These are phyloP conservation scores for Pichia nakasei DNA, from an alignment of 805 yeast species.

Conservation along the genomic window DNA sequence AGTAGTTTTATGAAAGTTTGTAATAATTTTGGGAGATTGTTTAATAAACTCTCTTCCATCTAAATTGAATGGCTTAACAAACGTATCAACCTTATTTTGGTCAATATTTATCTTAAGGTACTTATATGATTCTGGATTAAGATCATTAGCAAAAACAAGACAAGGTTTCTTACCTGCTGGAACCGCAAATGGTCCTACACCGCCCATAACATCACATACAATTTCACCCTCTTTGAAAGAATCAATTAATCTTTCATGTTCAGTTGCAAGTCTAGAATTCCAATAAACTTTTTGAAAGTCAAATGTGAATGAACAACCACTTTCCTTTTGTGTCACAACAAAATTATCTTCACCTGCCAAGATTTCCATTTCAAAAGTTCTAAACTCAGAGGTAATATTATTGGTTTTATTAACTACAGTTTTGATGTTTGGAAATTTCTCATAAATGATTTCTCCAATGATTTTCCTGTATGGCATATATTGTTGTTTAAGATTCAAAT, in stretches of 20 bases:
- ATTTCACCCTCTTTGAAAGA: conserved; percentile 56
- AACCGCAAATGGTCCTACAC: conserved; percentile 96
- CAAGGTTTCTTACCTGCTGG: conserved; percentile 87
- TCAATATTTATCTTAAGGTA: conserved; percentile 58
- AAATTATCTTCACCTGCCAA: conserved; percentile 78
- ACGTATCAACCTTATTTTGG: conserved; percentile 50
- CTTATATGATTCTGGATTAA: conserved; percentile 79
- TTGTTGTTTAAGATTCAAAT: conserved; percentile 74
- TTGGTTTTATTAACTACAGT: conserved; percentile 92
- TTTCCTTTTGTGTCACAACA: conserved; percentile 77
- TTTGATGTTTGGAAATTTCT: conserved; percentile 70
- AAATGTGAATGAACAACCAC: conserved; percentile 76
- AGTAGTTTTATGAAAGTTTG: conserved; percentile 35
- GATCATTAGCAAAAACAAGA: conserved; percentile 82
- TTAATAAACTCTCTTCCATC: conserved; percentile 82
- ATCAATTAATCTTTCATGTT: conserved; percentile 73
- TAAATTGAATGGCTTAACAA: conserved; percentile 55
- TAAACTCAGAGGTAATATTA: conserved; percentile 74
- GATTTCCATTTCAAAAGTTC: conserved; percentile 91
- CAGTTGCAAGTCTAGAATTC: conserved; percentile 93
- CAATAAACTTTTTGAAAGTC: conserved; percentile 94
- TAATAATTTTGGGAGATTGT: conserved; percentile 43
- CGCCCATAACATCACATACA: conserved; percentile 94
- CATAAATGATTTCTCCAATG: conserved; percentile 85
- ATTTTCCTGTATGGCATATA: conserved; percentile 72